A percentile compares a stretch with the other conserved stretches of the same genome.
These are phyloP conservation scores for Kurtzmaniella quercitrusa DNA, from an alignment of 1,139 yeast genomes.

Conservation along the genomic window DNA sequence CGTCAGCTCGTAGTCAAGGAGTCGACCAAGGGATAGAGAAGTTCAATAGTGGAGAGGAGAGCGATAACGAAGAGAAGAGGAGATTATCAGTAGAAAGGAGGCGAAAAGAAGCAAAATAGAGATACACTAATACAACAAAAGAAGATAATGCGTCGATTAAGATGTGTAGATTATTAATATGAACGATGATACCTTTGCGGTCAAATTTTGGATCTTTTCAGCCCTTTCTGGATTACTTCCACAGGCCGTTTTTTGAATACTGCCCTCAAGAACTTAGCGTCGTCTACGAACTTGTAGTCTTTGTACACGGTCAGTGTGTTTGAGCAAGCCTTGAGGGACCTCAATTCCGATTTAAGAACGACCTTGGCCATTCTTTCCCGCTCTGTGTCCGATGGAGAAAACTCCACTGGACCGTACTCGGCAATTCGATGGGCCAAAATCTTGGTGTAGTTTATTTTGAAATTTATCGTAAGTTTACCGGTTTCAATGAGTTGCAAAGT, in stretches of 20 bases:
- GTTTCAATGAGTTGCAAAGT: slow-evolving; percentile 43
- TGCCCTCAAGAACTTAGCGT: slow-evolving; percentile 53
- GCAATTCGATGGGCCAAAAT: slow-evolving; percentile 31
- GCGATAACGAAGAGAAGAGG: not conserved
- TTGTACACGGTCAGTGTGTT: slow-evolving; percentile 28
- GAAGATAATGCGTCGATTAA: not conserved
- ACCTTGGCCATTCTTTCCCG: slow-evolving; percentile 42
- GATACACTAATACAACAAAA: not conserved
- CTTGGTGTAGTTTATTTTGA: slow-evolving; percentile 24
- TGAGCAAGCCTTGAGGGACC: slow-evolving; percentile 41
- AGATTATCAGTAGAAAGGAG: not conserved
- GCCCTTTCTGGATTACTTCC: slow-evolving; percentile 13
- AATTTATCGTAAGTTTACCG: slow-evolving; percentile 33
- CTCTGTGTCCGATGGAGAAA: slow-evolving; percentile 4
- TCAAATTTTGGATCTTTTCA: slow-evolving; percentile 12
- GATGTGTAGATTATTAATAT: not conserved
- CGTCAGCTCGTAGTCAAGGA: slow-evolving; percentile 30
- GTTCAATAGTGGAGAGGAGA: not conserved
- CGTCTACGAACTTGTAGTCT: slow-evolving; percentile 43
- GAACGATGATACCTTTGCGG: not conserved
- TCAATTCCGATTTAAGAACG: slow-evolving; percentile 52
- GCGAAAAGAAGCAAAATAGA: not conserved
- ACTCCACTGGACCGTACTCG: slow-evolving; percentile 23
- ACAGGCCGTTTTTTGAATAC: slow-evolving; percentile 48
- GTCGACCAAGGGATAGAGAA: not conserved